Base-by-base conservation (phyloP, 805 yeast genomes). In the Yamadazyma philogaea region DNA sequence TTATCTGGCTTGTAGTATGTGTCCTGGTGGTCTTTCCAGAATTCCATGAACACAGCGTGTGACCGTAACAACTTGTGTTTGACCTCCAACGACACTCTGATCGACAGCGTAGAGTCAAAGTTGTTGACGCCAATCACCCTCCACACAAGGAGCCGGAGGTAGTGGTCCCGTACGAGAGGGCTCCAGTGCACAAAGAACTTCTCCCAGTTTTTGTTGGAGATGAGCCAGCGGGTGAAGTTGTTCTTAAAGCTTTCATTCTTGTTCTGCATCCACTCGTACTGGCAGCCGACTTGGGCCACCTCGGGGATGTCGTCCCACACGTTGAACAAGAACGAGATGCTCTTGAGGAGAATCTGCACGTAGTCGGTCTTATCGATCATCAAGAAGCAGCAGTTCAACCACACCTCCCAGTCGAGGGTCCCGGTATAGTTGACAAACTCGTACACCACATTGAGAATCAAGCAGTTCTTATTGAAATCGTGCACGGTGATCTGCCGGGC, bases 141-240 rank as follows among this genome's bases (percentile, higher is more conserved):
- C 84, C 91, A 87, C 37, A 86, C 71, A 14, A 87, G 45, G 17
- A 87, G 67, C 31, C 89, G 68, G 37, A 77, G 68, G 57, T 81
- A 87, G 53, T 81, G 84, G 3, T 84, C 74, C 28, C 96, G 68
- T 18, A 86, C 81, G 14, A 87, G 60, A 3, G 95, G 89, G 53
- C 81, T 77, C 87, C 95, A 88, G 60, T 88, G 95, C 30, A 81
- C 75, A 53, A 87, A 79, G 46, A 75, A 77, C 37, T 69, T 64
- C 26, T 61, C 61, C 83, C 90, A 86, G 26, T 67, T 63, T 1
- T 55, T 50, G 3, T 65, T 56, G 3, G 77, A 69, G 6, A 83
- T 61, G 26, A 86, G 56, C 81, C 84, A 84, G 15, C 61, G 54
- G 4, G 78, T 64, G 40, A 81, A 61, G 51, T 75, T 75, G 52